phyloP scores from a whole-genome alignment of 768 basidiomycete genomes.

The Trametes cingulata region DNA sequence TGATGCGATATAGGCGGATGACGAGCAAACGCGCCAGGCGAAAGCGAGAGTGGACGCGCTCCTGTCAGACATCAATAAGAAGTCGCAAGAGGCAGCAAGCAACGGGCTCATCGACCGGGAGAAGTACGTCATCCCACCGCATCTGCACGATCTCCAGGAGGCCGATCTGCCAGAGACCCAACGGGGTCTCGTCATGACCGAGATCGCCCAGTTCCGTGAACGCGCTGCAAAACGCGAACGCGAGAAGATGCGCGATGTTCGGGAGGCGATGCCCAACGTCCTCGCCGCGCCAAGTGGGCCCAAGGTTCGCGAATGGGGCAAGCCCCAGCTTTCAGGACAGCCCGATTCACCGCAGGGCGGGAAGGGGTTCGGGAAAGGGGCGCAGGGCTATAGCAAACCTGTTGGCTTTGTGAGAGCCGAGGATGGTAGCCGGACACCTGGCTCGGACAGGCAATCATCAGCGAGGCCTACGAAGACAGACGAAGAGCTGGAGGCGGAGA shows the following conservation, averaged over 20 bases:
- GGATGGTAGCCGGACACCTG: slow-evolving; percentile 38
- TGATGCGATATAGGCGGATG: slow-evolving; percentile 58
- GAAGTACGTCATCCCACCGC: slow-evolving; percentile 91
- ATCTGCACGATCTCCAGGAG: slow-evolving; percentile 94
- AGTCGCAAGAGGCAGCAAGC: slow-evolving; percentile 74
- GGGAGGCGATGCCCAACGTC: slow-evolving; percentile 43
- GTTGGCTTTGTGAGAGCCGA: slow-evolving; percentile 81
- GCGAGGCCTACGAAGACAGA: slow-evolving; percentile 56
- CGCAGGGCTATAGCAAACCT: slow-evolving; percentile 78
- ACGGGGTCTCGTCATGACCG: slow-evolving; percentile 90
- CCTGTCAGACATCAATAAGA: slow-evolving; percentile 69
- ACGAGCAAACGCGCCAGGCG: slow-evolving; percentile 60
- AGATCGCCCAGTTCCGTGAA: slow-evolving; percentile 96
- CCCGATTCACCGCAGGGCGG: slow-evolving; percentile 33
- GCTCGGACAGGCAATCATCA: slow-evolving; percentile 31
- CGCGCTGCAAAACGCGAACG: slow-evolving; percentile 88
- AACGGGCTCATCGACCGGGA: slow-evolving; percentile 78
- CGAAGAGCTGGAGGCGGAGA: slow-evolving; percentile 82
- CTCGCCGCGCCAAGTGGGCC: slow-evolving; percentile 65
- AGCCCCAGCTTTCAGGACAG: slow-evolving; percentile 42
- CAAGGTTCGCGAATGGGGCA: slow-evolving; percentile 79
- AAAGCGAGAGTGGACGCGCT: slow-evolving; percentile 64
- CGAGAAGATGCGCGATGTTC: slow-evolving; percentile 83
- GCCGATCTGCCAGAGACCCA: slow-evolving; percentile 94
- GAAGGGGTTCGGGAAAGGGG: slow-evolving; percentile 61